phyloP scores from a whole-genome alignment of 768 basidiomycete species.

The Suillus cothurnatus region DNA sequence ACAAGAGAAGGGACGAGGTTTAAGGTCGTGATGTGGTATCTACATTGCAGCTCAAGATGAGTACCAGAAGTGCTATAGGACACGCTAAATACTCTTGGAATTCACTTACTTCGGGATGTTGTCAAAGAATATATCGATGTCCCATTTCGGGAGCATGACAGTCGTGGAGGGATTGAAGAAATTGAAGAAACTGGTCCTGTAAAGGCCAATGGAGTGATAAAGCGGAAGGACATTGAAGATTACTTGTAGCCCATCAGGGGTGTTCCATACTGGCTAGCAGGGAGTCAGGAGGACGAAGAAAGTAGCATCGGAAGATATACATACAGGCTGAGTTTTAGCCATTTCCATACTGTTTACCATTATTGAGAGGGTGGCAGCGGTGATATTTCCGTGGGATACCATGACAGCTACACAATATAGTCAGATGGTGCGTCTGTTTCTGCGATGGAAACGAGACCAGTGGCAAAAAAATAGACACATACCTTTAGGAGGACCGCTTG shows the following conservation, averaged over 20 bases:
- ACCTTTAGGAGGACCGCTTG: conserved; percentile 71
- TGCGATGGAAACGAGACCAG: neutral
- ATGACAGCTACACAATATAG: conserved; percentile 49
- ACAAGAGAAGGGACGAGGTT: conserved; percentile 56
- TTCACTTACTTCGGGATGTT: conserved; percentile 52
- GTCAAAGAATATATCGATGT: conserved; percentile 46
- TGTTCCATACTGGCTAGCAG: conserved; percentile 37
- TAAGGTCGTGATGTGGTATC: conserved; percentile 51
- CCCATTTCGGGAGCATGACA: conserved; percentile 58
- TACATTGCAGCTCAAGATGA: conserved; percentile 22
- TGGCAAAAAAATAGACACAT: neutral
- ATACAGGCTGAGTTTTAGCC: conserved; percentile 38
- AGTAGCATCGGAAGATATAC: conserved; percentile 48
- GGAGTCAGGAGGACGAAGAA: conserved; percentile 47
- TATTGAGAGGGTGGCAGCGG: conserved; percentile 39
- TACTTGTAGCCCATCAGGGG: conserved; percentile 45
- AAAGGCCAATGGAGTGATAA: conserved; percentile 62
- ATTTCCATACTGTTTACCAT: conserved; percentile 30
- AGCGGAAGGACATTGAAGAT: conserved; percentile 57
- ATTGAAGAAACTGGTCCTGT: conserved; percentile 46
- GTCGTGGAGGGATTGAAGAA: conserved; percentile 44
- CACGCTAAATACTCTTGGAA: neutral
- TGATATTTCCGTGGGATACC: conserved; percentile 61
- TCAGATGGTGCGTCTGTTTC: neutral
- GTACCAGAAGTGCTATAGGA: neutral